A percentile compares a stretch with the other conserved stretches of the same genome.
phyloP scores from a whole-genome alignment of 345 rosid species.

The Eutrema yunnanense region DNA sequence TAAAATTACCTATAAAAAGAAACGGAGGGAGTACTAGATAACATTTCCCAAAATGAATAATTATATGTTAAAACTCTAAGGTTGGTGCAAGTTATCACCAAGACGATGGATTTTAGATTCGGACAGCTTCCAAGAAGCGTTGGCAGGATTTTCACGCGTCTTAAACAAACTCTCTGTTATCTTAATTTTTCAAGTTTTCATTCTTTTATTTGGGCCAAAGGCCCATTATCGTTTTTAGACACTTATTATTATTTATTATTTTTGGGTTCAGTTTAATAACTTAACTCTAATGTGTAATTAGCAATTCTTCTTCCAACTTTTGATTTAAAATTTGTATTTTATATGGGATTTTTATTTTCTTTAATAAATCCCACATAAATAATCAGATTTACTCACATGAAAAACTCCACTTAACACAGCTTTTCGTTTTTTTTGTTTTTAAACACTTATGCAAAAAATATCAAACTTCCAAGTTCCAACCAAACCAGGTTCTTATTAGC shows the following conservation, averaged over 20 bases:
- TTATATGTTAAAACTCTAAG: neutral
- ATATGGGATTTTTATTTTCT: neutral
- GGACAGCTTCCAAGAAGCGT: neutral
- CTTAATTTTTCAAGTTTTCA: no score
- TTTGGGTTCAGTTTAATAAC: no score
- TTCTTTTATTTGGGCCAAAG: no score
- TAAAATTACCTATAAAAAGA: no score
- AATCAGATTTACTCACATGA: neutral
- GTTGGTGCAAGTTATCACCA: neutral
- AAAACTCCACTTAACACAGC: neutral
- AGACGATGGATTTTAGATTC: neutral
- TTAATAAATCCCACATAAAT: neutral
- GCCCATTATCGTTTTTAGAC: no score
- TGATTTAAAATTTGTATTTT: no score
- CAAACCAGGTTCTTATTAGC: constrained; percentile 8
- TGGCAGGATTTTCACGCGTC: neutral
- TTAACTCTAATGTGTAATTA: no score
- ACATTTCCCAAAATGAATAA: neutral
- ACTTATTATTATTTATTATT: no score
- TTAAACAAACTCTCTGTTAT: no score
- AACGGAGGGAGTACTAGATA: no score
- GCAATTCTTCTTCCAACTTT: no score
- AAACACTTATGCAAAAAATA: neutral
- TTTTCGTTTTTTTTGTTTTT: neutral
- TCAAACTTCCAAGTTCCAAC: neutral